Evolutionary conservation across 2,329 filamentous ascomycete genomes (phyloP).

Genomic region (Metarhizium rileyi): DNA sequence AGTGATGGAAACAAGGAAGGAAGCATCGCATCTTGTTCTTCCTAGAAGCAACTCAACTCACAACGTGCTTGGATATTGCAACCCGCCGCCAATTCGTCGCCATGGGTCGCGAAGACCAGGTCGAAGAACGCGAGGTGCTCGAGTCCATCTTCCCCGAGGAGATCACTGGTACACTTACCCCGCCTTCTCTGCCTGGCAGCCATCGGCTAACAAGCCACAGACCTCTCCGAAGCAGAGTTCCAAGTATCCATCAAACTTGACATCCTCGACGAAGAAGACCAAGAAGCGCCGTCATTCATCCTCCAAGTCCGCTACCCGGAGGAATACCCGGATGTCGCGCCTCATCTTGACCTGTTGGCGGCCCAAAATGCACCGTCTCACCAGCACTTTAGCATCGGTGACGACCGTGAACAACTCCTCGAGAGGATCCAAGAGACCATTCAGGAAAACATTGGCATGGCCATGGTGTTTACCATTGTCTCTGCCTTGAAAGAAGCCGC

Average conservation of each 20-base stretch:
- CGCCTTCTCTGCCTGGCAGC: background rate
- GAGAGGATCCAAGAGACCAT: slow-evolving; percentile 63
- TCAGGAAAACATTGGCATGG: slow-evolving; percentile 91
- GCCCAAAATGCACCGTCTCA: slow-evolving; percentile 61
- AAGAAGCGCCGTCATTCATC: slow-evolving; percentile 61
- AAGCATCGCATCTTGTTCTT: background rate
- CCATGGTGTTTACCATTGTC: slow-evolving; percentile 91
- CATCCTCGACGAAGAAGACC: slow-evolving; percentile 51
- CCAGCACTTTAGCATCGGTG: slow-evolving; percentile 65
- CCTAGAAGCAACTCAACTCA: background rate
- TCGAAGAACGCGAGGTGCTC: slow-evolving; percentile 93
- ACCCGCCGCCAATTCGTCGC: slow-evolving; percentile 1
- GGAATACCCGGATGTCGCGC: slow-evolving; percentile 80
- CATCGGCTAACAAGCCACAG: slow-evolving; percentile 33
- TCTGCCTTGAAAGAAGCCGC: slow-evolving; percentile 81
- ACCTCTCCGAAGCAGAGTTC: slow-evolving; percentile 84
- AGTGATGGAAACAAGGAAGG: background rate
- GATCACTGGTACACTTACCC: slow-evolving; percentile 68
- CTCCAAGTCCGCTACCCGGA: slow-evolving; percentile 85
- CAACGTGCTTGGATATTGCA: background rate
- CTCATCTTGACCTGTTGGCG: slow-evolving; percentile 68
- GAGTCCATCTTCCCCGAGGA: slow-evolving; percentile 98
- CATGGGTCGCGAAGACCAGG: slow-evolving; percentile 76
- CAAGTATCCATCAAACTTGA: slow-evolving; percentile 82
- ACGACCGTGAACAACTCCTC: slow-evolving; percentile 69